Base-by-base conservation (phyloP, 1,284 basidiomycete species). In the Heliocybe sulcata region DNA sequence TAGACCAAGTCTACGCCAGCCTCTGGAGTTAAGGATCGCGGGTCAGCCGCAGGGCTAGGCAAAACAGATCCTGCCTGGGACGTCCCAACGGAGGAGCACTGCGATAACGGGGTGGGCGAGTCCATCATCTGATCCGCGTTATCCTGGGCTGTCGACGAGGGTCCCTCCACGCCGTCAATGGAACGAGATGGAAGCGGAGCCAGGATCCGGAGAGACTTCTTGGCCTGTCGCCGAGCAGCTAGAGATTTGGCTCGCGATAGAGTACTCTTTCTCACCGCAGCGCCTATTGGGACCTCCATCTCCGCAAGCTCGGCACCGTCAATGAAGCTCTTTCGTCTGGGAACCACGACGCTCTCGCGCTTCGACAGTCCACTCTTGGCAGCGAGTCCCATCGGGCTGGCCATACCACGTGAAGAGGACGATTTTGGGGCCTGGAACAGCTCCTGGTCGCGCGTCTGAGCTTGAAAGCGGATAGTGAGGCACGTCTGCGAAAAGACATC, bases 401-500 rank as follows among this genome's bases (percentile, higher is more conserved):
- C 75, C 65, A 85, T 76, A 57, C 77, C 79, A 47, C 83, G 67
- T 19, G 73, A 74, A 20, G 81, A 81, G 8, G 72, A 65, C 23
- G 49, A 25, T 57, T 72, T 77, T 19, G 81, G 77, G 9, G 75
- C 72, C 59, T 78, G 80, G 63, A 87, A 87, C 42, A 89, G 72
- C 56, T 81, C 79, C 61, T 83, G 81, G 54, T 82, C 83, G 56
- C 76, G 80, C 53, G 76, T 74, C 56, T 74, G 77, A 3, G 84
- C 83, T 53, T 83, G 76, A 33, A 76, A 73, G 31, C 85, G 77
- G n/a, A 82, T 83, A 9, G 75, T 75, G 38, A 83, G 64, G 57
- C 85, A 83, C 19, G 75, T 72, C 56, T 82, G 77, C 11, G 87
- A 88, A 59, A 83, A 78, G 51, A 91, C 80, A 59, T 91, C 88